phyloP scores from a whole-genome alignment of 1,139 yeast species.

The Blastobotrys petasosporus region DNA sequence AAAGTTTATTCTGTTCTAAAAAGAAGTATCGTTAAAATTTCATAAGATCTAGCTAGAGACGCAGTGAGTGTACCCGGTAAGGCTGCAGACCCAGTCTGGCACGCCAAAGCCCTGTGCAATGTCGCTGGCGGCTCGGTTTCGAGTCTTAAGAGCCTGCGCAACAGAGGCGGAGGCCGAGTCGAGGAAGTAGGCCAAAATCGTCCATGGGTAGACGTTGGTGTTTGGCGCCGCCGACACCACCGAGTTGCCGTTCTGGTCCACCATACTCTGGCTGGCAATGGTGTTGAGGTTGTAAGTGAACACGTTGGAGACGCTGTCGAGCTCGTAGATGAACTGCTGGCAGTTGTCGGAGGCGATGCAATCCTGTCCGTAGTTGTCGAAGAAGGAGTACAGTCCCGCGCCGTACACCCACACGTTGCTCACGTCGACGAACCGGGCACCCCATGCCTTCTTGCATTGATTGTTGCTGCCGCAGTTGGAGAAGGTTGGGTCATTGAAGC shows the following conservation, averaged over 20 bases:
- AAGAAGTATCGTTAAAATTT: no score
- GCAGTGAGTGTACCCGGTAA: no score
- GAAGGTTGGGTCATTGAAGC: conserved; percentile 12
- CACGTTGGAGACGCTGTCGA: not conserved
- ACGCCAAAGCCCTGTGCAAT: no score
- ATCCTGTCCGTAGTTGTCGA: not conserved
- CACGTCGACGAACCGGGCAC: not conserved
- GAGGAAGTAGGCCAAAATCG: not conserved
- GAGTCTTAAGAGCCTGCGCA: no score
- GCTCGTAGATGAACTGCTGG: not conserved
- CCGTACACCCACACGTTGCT: not conserved
- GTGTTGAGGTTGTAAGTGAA: not conserved
- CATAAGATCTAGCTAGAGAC: no score
- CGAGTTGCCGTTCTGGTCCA: not conserved
- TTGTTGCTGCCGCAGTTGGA: conserved; percentile 9
- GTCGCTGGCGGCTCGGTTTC: no score
- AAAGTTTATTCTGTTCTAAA: no score
- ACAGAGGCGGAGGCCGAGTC: not conserved
- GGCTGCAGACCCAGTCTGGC: no score
- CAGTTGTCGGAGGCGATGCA: not conserved
- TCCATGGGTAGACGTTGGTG: not conserved
- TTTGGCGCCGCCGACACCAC: not conserved
- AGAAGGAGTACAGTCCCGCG: not conserved
- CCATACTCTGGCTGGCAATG: not conserved
- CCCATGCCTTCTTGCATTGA: conserved; percentile 12